Base-by-base conservation (phyloP, 345 rosid species). In the Rhodamnia rubescens region DNA sequence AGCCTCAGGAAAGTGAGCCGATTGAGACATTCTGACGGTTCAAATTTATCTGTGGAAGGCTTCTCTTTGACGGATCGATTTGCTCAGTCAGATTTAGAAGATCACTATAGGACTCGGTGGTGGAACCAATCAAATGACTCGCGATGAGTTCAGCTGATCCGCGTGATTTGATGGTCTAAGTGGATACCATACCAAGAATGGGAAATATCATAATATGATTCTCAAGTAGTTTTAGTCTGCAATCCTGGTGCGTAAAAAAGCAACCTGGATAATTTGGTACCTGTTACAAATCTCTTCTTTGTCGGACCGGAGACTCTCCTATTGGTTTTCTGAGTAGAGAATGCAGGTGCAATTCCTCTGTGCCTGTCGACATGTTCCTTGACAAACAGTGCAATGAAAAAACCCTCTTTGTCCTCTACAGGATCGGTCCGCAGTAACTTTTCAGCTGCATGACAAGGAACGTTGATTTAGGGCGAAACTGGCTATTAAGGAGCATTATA, bases 331-430 rank as follows among this genome's bases (percentile, higher is more conserved):
- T 22, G 69, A 22, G 74, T 7, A 83, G 10, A 13, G 4, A 69
- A 42, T 59, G 32, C 51, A 9, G 74, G 24, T 58, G 54, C 40
- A 24, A 27, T 15, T 22, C 58, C 74, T 61, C 54, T 15, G 42
- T 69, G n/a, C 20, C 56, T 83, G 84, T 32, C 53, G 18, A 57
- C 57, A 11, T 16, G 24, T 47, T 84, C 47, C 42, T 82, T 95
- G 58, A 89, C 85, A 57, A 97, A 93, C 40, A 94, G 90, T 21
- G 98, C 97, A 26, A 95, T 92, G 90, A 95, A 97, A 87, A 97
- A 95, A 57, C 99, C 98, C 91, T 95, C 98, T 85, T 92, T 95
- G 93, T 95, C 96, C 89, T 91, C 92, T 4, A 88, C 86, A 2
- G 93, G 90, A 87, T 90, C 93, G 2, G 92, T 91, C 5, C 95